Percentiles rank a stretch among this genome's conserved stretches.
Conservation (phyloP, 2,329 filamentous ascomycete species). For the Emergomyces orientalis region DNA sequence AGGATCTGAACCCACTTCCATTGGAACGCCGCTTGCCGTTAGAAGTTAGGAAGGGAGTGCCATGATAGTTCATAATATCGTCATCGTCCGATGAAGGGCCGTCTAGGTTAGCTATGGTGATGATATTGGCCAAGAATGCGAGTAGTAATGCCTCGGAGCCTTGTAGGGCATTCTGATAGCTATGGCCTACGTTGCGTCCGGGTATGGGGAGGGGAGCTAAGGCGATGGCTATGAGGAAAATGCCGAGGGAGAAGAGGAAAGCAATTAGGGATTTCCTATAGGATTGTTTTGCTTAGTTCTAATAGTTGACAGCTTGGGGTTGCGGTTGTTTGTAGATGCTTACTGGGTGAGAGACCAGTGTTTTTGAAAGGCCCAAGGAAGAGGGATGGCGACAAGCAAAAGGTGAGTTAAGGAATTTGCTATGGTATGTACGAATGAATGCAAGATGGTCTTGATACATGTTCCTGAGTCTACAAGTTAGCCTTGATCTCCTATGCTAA, state of each 20-base stretch:
- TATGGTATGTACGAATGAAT: constrained; percentile 27
- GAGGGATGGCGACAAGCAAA: constrained; percentile 24
- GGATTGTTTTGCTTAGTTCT: not conserved
- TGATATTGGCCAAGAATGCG: constrained; percentile 32
- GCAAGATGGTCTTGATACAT: constrained; percentile 26
- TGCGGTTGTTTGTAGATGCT: not conserved
- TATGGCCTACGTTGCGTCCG: constrained; percentile 27
- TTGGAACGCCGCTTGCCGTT: not conserved
- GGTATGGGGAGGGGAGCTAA: constrained; percentile 34
- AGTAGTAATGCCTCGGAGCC: constrained; percentile 30
- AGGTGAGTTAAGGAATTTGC: constrained; percentile 29
- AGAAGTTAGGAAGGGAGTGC: not conserved
- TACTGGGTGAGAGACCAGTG: not conserved
- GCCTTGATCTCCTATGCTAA: not conserved
- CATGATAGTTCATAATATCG: constrained; percentile 10
- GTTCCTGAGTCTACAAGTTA: constrained; percentile 14
- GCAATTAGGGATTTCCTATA: constrained; percentile 25
- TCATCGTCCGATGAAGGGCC: constrained; percentile 9
- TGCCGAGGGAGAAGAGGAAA: constrained; percentile 31
- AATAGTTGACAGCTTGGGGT: not conserved
- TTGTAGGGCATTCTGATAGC: constrained; percentile 33
- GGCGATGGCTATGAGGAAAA: constrained; percentile 35
- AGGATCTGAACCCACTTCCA: not conserved
- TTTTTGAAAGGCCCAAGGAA: constrained; percentile 20
- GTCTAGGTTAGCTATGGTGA: constrained; percentile 23